These are phyloP conservation scores for Verruconis gallopava DNA, from an alignment of 2,329 filamentous ascomycete species.

Conservation along the genomic window DNA sequence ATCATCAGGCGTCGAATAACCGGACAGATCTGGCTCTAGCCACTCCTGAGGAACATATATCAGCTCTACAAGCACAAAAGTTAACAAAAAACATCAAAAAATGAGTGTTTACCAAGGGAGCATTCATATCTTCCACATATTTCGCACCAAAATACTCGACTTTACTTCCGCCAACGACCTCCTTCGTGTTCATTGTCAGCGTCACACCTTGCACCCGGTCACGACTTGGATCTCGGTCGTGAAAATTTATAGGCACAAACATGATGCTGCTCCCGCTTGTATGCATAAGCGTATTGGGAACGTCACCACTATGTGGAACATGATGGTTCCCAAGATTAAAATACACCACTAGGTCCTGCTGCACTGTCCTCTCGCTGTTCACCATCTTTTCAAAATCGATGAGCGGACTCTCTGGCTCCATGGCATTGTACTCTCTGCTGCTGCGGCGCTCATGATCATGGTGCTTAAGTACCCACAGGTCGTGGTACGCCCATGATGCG, in stretches of 20 bases:
- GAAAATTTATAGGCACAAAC: constrained; percentile 22
- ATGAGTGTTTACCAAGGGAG: constrained; percentile 2
- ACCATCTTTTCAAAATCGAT: constrained; percentile 34
- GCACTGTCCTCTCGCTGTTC: constrained; percentile 28
- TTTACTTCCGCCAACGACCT: background rate
- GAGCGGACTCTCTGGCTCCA: constrained; percentile 27
- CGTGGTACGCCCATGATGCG: constrained; percentile 36
- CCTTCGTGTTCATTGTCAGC: constrained; percentile 14
- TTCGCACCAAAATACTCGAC: constrained; percentile 8
- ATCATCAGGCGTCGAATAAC: constrained; percentile 4
- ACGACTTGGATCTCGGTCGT: constrained; percentile 18
- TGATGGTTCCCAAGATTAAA: constrained; percentile 47
- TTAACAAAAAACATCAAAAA: background rate
- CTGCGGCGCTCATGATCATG: constrained; percentile 33
- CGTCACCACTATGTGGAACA: constrained; percentile 39
- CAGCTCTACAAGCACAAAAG: background rate
- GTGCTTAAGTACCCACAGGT: constrained; percentile 36
- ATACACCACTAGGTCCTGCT: constrained; percentile 39
- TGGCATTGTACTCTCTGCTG: constrained; percentile 24
- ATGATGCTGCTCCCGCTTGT: constrained; percentile 18
- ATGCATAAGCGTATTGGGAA: constrained; percentile 22
- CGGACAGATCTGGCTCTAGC: constrained; percentile 3
- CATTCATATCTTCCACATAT: constrained; percentile 3
- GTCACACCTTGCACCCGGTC: constrained; percentile 18
- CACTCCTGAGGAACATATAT: background rate